phyloP scores from a whole-genome alignment of 129 eudicot species.

The Flaveria sonorensis region DNA sequence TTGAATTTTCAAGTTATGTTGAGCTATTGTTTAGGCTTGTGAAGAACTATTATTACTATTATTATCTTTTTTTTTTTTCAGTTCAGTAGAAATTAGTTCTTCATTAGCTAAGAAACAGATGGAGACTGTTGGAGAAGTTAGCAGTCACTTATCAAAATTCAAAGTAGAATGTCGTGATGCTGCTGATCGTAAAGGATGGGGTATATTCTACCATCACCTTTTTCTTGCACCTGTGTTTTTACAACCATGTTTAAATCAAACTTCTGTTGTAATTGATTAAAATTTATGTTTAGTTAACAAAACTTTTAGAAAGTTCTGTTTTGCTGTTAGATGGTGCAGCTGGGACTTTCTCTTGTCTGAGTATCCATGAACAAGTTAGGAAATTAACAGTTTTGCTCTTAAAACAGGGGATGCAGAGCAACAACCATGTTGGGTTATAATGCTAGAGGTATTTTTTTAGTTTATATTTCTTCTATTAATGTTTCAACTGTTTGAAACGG shows the following conservation, averaged over 20 bases:
- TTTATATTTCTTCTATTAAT: constrained; percentile 11
- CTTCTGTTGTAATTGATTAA: background rate
- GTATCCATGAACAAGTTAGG: constrained; percentile 25
- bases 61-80: constrained; percentile 35
- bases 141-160: constrained; percentile 75
- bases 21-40: no score
- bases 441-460: constrained; percentile 72
- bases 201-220: constrained; percentile 40
- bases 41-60: background rate
- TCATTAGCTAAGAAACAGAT: constrained; percentile 83
- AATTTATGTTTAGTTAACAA: constrained; percentile 1
- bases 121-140: constrained; percentile 89
- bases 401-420: constrained; percentile 69
- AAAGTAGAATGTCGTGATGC: constrained; percentile 93
- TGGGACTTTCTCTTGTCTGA: constrained; percentile 27
- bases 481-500: background rate
- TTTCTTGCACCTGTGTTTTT: background rate
- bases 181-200: constrained; percentile 92
- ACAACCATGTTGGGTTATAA: constrained; percentile 97
- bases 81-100: constrained; percentile 94
- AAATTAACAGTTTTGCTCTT: constrained; percentile 36
- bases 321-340: constrained; percentile 32
- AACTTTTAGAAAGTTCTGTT: constrained; percentile 23
- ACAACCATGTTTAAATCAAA: background rate
- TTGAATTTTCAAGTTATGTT: background rate